Evolutionary conservation across 2,329 filamentous ascomycete genomes (phyloP).

Genomic region (Penicillium palitans): DNA sequence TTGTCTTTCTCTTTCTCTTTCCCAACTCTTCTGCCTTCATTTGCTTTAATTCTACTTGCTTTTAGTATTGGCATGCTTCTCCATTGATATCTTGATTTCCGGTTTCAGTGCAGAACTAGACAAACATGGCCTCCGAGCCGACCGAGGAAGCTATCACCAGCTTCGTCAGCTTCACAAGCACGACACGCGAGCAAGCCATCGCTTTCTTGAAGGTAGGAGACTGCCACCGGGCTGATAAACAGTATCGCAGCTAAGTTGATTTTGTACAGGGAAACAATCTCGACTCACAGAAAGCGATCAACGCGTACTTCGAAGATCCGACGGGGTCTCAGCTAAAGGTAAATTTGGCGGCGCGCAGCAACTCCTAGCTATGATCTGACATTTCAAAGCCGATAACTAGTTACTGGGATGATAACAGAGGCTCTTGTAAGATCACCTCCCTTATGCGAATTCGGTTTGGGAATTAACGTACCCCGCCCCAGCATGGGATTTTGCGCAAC

Average conservation of each 20-base stretch:
- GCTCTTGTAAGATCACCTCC: constrained; percentile 26
- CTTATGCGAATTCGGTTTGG: neutral
- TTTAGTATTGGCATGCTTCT: neutral
- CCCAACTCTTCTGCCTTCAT: neutral
- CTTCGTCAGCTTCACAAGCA: constrained; percentile 45
- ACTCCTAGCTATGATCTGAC: constrained; percentile 11
- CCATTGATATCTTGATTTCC: neutral
- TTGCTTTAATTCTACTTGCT: constrained; percentile 2
- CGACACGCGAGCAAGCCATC: constrained; percentile 42
- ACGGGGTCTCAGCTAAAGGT: constrained; percentile 37
- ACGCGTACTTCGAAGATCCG: constrained; percentile 51
- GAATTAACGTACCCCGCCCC: constrained; percentile 9
- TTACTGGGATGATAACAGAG: constrained; percentile 29
- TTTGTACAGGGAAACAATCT: constrained; percentile 45
- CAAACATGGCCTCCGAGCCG: constrained; percentile 40
- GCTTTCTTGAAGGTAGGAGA: constrained; percentile 42
- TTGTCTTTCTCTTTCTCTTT: constrained; percentile 1
- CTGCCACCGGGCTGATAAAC: neutral
- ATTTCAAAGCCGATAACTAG: constrained; percentile 17
- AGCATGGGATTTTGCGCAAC: constrained; percentile 43
- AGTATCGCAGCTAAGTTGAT: constrained; percentile 13
- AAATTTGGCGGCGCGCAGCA: constrained; percentile 3
- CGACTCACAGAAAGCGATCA: constrained; percentile 48
- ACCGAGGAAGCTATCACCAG: constrained; percentile 43
- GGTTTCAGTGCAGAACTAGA: neutral